Evolutionary conservation across 768 basidiomycete genomes (phyloP).

Genomic region (Myochromella boudieri): DNA sequence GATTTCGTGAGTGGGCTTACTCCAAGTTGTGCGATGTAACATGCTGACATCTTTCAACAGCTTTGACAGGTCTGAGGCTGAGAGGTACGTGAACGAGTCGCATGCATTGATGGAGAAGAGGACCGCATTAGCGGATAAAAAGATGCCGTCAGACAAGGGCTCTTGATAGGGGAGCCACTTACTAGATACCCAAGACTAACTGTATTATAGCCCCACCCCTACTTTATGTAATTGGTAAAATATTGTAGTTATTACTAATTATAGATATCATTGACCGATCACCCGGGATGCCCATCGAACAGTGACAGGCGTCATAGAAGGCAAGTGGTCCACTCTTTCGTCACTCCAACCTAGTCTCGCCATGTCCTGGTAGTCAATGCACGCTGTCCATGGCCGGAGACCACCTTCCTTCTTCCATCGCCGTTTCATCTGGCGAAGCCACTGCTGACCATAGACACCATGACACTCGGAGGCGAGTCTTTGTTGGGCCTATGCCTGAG

Average conservation of each 20-base stretch:
- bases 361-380: not conserved
- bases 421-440: slow-evolving; percentile 12
- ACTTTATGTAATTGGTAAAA: too few relatives aligned
- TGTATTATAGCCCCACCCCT: too few relatives aligned
- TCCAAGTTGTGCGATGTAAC: not conserved
- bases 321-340: not conserved
- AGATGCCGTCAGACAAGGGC: slow-evolving; percentile 2
- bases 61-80: slow-evolving; percentile 68
- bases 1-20: slow-evolving; percentile 54
- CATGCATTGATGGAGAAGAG: slow-evolving; percentile 49
- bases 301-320: slow-evolving; percentile 10
- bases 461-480: slow-evolving; percentile 49
- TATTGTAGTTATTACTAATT: too few relatives aligned
- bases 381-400: slow-evolving; percentile 8
- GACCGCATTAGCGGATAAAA: slow-evolving; percentile 11
- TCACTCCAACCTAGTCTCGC: not conserved
- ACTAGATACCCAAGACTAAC: too few relatives aligned
- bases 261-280: too few relatives aligned
- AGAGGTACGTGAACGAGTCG: slow-evolving; percentile 61
- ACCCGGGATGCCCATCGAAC: not conserved
- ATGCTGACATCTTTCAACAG: slow-evolving; percentile 32
- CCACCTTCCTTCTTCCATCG: slow-evolving; percentile 17
- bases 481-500: slow-evolving; percentile 79
- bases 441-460: slow-evolving; percentile 20
- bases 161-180: not conserved